Evolutionary conservation across 164 flowering plant genomes (phyloP).

Genomic region (Aristolochia californica): DNA sequence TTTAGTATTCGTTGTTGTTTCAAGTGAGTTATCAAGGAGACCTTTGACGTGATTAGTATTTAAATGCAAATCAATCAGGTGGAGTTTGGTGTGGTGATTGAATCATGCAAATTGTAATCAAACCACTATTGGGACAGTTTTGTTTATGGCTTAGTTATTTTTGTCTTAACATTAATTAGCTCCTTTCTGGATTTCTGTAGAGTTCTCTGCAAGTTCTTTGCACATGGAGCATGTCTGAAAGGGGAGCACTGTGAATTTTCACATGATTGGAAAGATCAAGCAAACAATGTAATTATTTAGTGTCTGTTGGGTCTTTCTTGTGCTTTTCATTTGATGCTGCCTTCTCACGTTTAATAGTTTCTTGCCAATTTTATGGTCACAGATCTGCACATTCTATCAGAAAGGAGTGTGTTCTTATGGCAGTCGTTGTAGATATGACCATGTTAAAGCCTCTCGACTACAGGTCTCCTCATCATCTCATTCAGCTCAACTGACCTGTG

Average conservation of each 20-base stretch:
- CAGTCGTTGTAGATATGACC: constrained; percentile 89
- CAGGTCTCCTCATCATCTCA: constrained; percentile 43
- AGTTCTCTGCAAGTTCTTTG: constrained; percentile 83
- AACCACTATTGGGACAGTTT: too few species aligned
- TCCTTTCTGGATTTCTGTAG: constrained; percentile 23
- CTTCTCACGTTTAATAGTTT: too few species aligned
- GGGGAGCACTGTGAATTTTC: constrained; percentile 91
- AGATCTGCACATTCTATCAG: constrained; percentile 92
- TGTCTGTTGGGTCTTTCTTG: constrained; percentile 1
- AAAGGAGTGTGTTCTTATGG: constrained; percentile 83
- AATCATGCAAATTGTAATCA: too few species aligned
- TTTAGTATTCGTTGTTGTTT: too few species aligned
- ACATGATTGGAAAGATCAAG: constrained; percentile 79
- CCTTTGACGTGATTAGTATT: too few species aligned
- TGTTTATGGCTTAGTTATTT: not conserved
- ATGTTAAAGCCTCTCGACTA: constrained; percentile 51
- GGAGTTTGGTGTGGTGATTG: too few species aligned
- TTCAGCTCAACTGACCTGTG: constrained; percentile 17
- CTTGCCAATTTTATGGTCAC: constrained; percentile 10
- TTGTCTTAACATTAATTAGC: not conserved
- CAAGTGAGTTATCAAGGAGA: too few species aligned
- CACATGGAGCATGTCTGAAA: constrained; percentile 85
- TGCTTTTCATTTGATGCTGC: not conserved
- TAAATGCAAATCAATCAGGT: too few species aligned
- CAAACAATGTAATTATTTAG: constrained; percentile 48